phyloP scores from a whole-genome alignment of 2,329 filamentous ascomycete species.

The Berkeleyomyces rouxiae region DNA sequence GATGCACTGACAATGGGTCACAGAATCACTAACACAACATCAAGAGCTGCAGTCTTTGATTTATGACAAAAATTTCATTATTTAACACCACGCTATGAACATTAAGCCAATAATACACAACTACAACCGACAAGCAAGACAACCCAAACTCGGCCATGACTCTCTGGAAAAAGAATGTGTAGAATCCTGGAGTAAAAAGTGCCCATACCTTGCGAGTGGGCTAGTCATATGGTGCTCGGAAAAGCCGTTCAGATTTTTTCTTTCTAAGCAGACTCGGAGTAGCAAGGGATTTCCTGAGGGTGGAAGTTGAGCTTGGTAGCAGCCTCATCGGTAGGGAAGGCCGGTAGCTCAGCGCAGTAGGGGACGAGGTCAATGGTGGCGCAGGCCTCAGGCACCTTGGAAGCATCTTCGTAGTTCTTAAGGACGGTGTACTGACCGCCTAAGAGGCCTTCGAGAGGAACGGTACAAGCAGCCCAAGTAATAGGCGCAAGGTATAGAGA shows the following conservation, averaged over 20 bases:
- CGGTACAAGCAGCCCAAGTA: conserved; percentile 28
- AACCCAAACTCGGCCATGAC: too few relatives aligned
- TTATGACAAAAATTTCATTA: too few relatives aligned
- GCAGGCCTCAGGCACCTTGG: conserved; percentile 25
- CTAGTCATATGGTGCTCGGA: not conserved
- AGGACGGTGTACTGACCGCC: conserved; percentile 19
- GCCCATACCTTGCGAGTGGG: not conserved
- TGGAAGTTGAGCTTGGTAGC: not conserved
- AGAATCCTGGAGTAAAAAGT: too few relatives aligned
- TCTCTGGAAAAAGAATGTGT: too few relatives aligned
- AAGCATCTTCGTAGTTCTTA: conserved; percentile 14
- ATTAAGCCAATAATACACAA: too few relatives aligned
- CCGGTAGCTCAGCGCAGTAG: conserved; percentile 25
- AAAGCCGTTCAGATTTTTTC: not conserved
- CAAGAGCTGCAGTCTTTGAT: too few relatives aligned
- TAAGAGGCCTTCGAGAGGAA: conserved; percentile 26
- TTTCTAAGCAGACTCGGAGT: conserved; percentile 9
- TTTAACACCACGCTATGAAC: too few relatives aligned
- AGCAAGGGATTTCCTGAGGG: conserved; percentile 5
- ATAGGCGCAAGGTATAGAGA: conserved; percentile 18
- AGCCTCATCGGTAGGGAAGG: conserved; percentile 18
- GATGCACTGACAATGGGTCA: too few relatives aligned
- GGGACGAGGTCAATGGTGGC: conserved; percentile 27
- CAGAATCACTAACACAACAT: too few relatives aligned
- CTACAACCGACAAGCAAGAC: too few relatives aligned